Evolutionary conservation across 495 filamentous ascomycete genomes (phyloP), one percentile per base, ranked within the genome.

Genomic region (Emericellopsis terricola): DNA sequence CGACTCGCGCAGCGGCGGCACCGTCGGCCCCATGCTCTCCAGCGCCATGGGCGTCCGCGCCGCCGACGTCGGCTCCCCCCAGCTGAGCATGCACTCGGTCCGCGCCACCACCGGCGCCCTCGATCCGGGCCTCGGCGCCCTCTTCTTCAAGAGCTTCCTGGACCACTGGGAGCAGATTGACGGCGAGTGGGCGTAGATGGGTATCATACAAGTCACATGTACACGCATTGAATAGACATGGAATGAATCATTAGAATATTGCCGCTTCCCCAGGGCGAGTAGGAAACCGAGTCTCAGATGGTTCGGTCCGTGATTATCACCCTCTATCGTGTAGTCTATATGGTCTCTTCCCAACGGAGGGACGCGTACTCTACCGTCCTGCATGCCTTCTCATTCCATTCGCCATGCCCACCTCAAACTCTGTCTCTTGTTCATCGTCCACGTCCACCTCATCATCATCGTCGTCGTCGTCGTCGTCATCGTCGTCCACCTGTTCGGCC

Each of bases 31-130:
- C 1, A 87, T 91, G 78, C 64, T 92, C 28, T 81, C 73, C 40
- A 62, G 69, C 10, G 71, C 64, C 8, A 85, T 85, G 55, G 89
- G 89, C 18, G 71, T 91, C 50, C 62, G 84, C 29, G 76, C 84
- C 1, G 75, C 89, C 38, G 89, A 97, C 51, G 83, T 82, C 1
- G 89, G 89, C 16, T 77, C 94, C 38, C 76, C 84, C 15, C 89
- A 97, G 54, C 59, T 94, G 38, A 83, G 76, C 44, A 97, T 97
- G 89, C 89, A 97, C 51, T 76, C 68, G 40, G 86, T 97, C 39
- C 73, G 89, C 15, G 89, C 89, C 5, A 94, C 86, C 8, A 91
- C 79, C 8, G 89, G 89, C 3, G 69, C 66, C 27, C 44, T 82
- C 39, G 89, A 97, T 52, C 89, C 89, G 0, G 89, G 89, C 0